phyloP scores from a whole-genome alignment of 371 early-diverging fungal species.

The Mucor irregularis region DNA sequence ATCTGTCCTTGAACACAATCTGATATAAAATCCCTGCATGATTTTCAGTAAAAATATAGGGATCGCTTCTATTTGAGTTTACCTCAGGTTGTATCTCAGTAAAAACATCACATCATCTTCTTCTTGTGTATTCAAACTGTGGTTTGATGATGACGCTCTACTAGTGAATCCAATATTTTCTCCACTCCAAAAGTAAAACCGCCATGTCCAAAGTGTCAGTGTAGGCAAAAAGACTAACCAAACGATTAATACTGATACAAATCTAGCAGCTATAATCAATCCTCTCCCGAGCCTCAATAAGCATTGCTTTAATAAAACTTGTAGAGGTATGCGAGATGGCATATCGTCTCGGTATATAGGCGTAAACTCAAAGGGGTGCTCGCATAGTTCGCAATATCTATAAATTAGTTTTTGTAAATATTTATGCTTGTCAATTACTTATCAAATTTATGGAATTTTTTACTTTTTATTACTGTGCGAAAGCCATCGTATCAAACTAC shows the following conservation, averaged over 20 bases:
- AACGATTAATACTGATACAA: conserved; percentile 59
- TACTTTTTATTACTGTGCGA: conserved; percentile 79
- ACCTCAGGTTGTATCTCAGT: conserved; percentile 5
- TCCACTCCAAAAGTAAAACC: conserved; percentile 77
- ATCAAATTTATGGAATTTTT: neutral
- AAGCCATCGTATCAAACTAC: conserved; percentile 83
- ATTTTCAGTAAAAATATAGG: no score
- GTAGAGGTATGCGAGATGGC: conserved; percentile 63
- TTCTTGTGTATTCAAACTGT: no score
- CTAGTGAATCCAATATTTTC: conserved; percentile 38
- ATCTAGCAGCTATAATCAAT: conserved; percentile 28
- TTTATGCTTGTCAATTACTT: neutral
- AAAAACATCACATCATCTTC: no score
- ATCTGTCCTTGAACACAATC: conserved; percentile 87
- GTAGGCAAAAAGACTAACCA: conserved; percentile 85
- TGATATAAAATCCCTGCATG: no score
- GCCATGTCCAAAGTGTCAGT: conserved; percentile 77
- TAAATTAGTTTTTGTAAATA: neutral
- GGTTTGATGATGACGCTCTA: no score
- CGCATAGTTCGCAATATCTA: conserved; percentile 86
- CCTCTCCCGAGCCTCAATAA: conserved; percentile 33
- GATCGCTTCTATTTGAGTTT: no score
- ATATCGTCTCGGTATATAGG: conserved; percentile 74
- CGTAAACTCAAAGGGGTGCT: conserved; percentile 74
- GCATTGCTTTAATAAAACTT: conserved; percentile 55